These are phyloP conservation scores for Pythium apleroticum DNA, from an alignment of 352 stramenopile species.

Conservation along the genomic window DNA sequence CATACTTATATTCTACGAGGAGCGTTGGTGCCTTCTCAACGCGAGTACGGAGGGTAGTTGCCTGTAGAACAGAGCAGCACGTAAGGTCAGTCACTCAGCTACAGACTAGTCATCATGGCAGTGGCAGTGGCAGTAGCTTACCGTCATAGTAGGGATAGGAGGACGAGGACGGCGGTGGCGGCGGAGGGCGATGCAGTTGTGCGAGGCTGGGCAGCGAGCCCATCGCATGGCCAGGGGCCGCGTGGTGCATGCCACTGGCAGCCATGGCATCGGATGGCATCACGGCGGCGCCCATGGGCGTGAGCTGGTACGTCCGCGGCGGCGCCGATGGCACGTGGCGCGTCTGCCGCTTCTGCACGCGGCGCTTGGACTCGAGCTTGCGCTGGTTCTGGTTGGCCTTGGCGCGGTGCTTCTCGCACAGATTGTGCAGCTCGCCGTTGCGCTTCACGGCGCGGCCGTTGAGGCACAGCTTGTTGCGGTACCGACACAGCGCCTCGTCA, in stretches of 20 bases:
- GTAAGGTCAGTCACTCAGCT: neutral
- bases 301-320: constrained; percentile 22
- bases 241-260: neutral
- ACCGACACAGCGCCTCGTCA: constrained; percentile 33
- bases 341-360: constrained; percentile 46
- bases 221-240: neutral
- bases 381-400: constrained; percentile 82
- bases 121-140: constrained; percentile 5
- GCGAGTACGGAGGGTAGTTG: constrained; percentile 25
- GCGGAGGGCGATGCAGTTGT: constrained; percentile 20
- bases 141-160: constrained; percentile 19
- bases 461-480: constrained; percentile 46
- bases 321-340: neutral
- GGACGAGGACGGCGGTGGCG: neutral
- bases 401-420: constrained; percentile 47
- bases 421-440: constrained; percentile 45
- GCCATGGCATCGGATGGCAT: neutral
- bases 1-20: constrained; percentile 4
- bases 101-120: too few species aligned
- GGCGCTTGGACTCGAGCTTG: constrained; percentile 82
- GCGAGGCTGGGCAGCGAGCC: constrained; percentile 22
- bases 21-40: neutral
- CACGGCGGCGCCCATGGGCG: neutral
- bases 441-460: constrained; percentile 43
- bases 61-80: neutral